Evolutionary conservation across 306 rosid genomes (phyloP).

Genomic region (Glycine latifolia): DNA sequence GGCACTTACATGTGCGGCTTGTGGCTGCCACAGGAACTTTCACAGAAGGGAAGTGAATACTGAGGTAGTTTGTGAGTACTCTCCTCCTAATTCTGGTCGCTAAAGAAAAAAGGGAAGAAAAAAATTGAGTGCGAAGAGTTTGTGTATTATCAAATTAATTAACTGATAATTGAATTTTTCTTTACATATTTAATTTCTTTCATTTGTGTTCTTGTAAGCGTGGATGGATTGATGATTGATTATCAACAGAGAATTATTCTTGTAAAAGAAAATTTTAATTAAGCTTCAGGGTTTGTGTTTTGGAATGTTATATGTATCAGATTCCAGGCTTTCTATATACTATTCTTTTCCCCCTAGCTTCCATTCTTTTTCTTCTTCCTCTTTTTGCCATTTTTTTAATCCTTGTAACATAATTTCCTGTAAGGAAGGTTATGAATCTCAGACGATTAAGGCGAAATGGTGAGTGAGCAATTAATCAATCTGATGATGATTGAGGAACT

Average conservation of each 20-base stretch:
- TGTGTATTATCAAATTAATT: slow-evolving; percentile 49
- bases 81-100: slow-evolving; percentile 69
- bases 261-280: slow-evolving; percentile 40
- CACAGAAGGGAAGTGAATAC: slow-evolving; percentile 81
- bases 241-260: slow-evolving; percentile 21
- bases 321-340: not conserved
- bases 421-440: not conserved
- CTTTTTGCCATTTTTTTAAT: not conserved
- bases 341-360: not conserved
- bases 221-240: slow-evolving; percentile 26
- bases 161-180: slow-evolving; percentile 41
- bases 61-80: slow-evolving; percentile 93
- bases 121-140: slow-evolving; percentile 5
- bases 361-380: not conserved
- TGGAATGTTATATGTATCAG: not conserved
- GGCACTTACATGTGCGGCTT: slow-evolving; percentile 85
- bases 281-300: slow-evolving; percentile 38
- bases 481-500: not conserved
- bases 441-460: not conserved
- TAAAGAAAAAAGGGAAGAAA: slow-evolving; percentile 2
- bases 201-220: slow-evolving; percentile 41
- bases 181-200: slow-evolving; percentile 14
- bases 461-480: not conserved
- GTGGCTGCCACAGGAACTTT: slow-evolving; percentile 90
- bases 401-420: not conserved